These are phyloP conservation scores for Mucor ambiguus DNA, from an alignment of 371 early-diverging fungal genomes.

Conservation along the genomic window DNA sequence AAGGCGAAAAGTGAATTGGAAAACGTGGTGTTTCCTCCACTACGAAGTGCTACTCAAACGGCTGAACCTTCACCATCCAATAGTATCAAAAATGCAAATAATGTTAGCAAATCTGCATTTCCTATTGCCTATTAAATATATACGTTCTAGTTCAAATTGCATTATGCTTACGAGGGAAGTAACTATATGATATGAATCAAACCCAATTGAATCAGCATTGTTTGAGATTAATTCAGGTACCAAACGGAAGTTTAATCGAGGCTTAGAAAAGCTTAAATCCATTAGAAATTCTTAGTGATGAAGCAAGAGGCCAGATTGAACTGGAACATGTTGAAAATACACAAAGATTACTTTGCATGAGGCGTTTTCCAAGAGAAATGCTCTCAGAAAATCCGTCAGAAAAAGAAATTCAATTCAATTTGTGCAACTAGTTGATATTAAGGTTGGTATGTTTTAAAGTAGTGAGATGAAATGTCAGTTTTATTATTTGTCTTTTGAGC, in stretches of 20 bases:
- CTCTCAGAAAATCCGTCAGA: not conserved
- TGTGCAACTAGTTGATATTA: not conserved
- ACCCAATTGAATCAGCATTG: not conserved
- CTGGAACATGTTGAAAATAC: not conserved
- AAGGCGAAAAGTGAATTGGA: slow-evolving; percentile 21
- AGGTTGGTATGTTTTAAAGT: not conserved
- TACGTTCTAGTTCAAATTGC: not conserved
- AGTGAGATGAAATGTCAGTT: not conserved
- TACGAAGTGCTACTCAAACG: not conserved
- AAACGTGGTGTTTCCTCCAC: slow-evolving; percentile 15
- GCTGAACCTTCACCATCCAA: not conserved
- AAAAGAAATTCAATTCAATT: not conserved
- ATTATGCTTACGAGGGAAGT: too few species aligned
- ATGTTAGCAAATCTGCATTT: not conserved
- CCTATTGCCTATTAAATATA: slow-evolving; percentile 2
- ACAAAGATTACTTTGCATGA: not conserved
- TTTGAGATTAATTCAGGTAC: not conserved
- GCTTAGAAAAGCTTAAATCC: too few species aligned
- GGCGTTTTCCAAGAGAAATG: not conserved
- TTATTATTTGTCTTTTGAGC: not conserved
- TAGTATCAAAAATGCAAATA: slow-evolving; percentile 1
- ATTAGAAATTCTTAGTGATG: not conserved
- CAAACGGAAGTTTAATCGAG: not conserved
- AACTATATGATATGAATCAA: not conserved
- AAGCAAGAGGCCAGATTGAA: not conserved